phyloP scores from a whole-genome alignment of 139 green algal species.

The Gonium pectorale region DNA sequence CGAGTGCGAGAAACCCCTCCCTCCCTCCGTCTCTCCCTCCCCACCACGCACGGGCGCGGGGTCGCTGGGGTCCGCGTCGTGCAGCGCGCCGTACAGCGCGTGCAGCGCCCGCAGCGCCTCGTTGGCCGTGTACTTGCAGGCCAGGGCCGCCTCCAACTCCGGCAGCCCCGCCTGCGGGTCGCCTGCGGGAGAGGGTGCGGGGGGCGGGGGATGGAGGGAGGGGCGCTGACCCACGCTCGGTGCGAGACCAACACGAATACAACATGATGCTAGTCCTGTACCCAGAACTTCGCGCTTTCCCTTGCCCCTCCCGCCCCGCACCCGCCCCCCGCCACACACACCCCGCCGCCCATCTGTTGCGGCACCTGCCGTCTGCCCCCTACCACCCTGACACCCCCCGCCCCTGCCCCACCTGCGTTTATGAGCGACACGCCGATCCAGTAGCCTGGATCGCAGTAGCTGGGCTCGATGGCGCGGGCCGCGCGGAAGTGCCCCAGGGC shows the following conservation, averaged over 20 bases:
- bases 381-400: background rate
- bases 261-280: too few relatives aligned
- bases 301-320: too few relatives aligned
- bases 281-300: too few relatives aligned
- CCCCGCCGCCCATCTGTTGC: too few relatives aligned
- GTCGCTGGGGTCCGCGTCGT: conserved; percentile 29
- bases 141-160: conserved; percentile 69
- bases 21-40: too few relatives aligned
- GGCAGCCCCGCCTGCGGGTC: conserved; percentile 45
- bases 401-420: background rate
- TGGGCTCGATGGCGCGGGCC: conserved; percentile 66
- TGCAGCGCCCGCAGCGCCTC: conserved; percentile 70
- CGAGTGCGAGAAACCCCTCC: too few relatives aligned
- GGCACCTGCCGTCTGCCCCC: background rate
- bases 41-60: conserved; percentile 32
- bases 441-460: conserved; percentile 84
- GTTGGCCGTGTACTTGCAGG: conserved; percentile 76
- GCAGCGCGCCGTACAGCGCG: conserved; percentile 59
- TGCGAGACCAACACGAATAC: too few relatives aligned
- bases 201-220: background rate
- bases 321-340: background rate
- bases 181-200: background rate
- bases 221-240: background rate
- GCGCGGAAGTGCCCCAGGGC: conserved; percentile 73
- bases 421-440: conserved; percentile 77